Base-by-base conservation (phyloP, 257 asterid genomes). In the Galeopsis tetrahit region DNA sequence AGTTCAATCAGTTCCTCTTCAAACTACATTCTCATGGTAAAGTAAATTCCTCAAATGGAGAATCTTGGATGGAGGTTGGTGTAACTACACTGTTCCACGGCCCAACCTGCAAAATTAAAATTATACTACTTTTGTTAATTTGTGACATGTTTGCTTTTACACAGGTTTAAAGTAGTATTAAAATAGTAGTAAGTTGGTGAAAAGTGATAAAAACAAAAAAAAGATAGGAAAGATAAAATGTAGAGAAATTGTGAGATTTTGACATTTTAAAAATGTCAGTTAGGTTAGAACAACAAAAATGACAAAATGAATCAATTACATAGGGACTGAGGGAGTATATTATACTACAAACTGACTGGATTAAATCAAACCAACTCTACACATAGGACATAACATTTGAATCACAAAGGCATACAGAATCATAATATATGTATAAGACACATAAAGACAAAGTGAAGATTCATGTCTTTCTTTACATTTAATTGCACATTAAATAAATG, bases 61-160 rank as follows among this genome's bases (percentile, higher is more conserved):
- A 82, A 95, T 98, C 85, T 92, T 95, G 34, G 99, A 95, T 5
- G 99, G 99, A 28, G 97, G 92, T 77, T 95, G 0, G 99, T 92
- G 81, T 90, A 92, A 60, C 97, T 92, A 67, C 92, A 95, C 82
- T 95, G 98, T 39, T 73, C 86, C 69, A 81, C 46, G 57, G 67
- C 65, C 68, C 83, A 61, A 80, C 56, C 84, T 79, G 73, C 74
- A 78, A 63, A 72, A 21, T 58, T 33, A 63, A 11, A 34, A 67
- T 52, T 44, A 70, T 57, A 21, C 28, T 21, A 21, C 28, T 21
- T 21, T 21, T 21, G 28, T 21, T 21, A 21, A 21, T 21, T 21
- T 21, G 28, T 21, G 28, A 21, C 28, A 21, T 21, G 28, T 21
- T 21, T 21, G 28, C 28, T 21, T 21, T 21, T 21, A 21, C 28